phyloP scores from a whole-genome alignment of 768 basidiomycete species.

The Pleurotus sapidus region DNA sequence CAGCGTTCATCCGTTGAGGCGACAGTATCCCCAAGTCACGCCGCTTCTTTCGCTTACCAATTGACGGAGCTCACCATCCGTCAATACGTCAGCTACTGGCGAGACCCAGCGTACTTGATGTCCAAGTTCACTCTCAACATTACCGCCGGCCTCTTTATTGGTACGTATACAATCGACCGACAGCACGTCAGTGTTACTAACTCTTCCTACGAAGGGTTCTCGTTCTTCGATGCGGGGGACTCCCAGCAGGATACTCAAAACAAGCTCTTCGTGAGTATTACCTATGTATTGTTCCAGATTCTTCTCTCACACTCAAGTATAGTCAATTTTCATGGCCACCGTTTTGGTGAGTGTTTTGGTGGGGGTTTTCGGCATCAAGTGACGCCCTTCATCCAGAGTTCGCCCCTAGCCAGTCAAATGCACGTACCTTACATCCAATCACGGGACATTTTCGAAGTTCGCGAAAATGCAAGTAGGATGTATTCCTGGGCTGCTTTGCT shows the following conservation, averaged over 20 bases:
- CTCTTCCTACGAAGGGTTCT: conserved; percentile 33
- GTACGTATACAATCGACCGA: neutral
- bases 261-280: conserved; percentile 55
- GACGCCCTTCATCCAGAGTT: conserved; percentile 18
- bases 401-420: conserved; percentile 60
- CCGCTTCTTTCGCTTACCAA: conserved; percentile 53
- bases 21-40: conserved; percentile 41
- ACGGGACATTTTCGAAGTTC: conserved; percentile 62
- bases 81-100: conserved; percentile 45
- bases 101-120: conserved; percentile 57
- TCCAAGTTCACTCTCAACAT: conserved; percentile 58
- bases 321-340: conserved; percentile 57
- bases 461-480: conserved; percentile 64
- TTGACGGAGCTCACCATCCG: conserved; percentile 40
- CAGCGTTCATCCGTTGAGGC: conserved; percentile 34
- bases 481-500: conserved; percentile 60
- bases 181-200: no score
- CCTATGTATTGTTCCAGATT: conserved; percentile 10
- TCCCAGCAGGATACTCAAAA: conserved; percentile 60
- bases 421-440: conserved; percentile 58
- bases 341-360: conserved; percentile 25
- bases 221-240: conserved; percentile 56
- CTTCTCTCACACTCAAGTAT: neutral
- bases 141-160: conserved; percentile 52
- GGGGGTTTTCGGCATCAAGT: no score